Conservation (phyloP, 306 rosid species). For the Acacia crassicarpa region DNA sequence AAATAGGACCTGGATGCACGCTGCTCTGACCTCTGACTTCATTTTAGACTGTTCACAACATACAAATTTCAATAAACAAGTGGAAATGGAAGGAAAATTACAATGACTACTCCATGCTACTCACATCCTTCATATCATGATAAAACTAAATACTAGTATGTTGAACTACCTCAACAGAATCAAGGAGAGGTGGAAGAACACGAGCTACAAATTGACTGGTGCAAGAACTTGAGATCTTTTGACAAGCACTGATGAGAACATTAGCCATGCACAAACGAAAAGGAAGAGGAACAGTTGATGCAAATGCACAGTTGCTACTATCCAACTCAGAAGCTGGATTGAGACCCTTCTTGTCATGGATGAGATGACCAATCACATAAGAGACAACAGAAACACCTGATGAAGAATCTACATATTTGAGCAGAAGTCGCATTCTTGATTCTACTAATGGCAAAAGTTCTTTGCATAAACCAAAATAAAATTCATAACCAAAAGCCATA, state of each 20-base stretch:
- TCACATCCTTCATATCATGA: slow-evolving; percentile 4
- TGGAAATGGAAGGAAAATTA: slow-evolving; percentile 17
- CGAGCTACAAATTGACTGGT: slow-evolving; percentile 54
- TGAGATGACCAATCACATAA: slow-evolving; percentile 50
- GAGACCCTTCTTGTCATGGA: slow-evolving; percentile 27
- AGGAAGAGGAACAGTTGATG: slow-evolving; percentile 46
- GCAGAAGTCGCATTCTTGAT: slow-evolving; percentile 22
- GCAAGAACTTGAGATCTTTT: slow-evolving; percentile 64
- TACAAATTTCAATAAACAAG: slow-evolving; percentile 32
- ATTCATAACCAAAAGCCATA: slow-evolving; percentile 29
- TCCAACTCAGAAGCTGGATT: slow-evolving; percentile 33
- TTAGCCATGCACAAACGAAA: slow-evolving; percentile 85
- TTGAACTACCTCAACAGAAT: slow-evolving; percentile 59
- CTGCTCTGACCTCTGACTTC: slow-evolving; percentile 69
- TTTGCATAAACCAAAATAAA: slow-evolving; percentile 12
- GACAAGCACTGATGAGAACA: slow-evolving; percentile 87
- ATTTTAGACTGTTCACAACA: slow-evolving; percentile 47
- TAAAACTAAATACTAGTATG: slow-evolving; percentile 2
- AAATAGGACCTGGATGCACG: slow-evolving; percentile 84
- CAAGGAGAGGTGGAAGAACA: slow-evolving; percentile 61
- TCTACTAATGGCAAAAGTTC: slow-evolving; percentile 17
- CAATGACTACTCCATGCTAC: slow-evolving; percentile 12
- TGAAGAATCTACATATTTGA: slow-evolving; percentile 42
- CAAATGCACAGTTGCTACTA: slow-evolving; percentile 22
- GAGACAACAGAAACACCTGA: slow-evolving; percentile 43